Percentiles rank a stretch among this genome's conserved stretches.
Evolutionary conservation across 192 early-diverging fungal species (phyloP).

Genomic region (Nowakowskiella sp.): DNA sequence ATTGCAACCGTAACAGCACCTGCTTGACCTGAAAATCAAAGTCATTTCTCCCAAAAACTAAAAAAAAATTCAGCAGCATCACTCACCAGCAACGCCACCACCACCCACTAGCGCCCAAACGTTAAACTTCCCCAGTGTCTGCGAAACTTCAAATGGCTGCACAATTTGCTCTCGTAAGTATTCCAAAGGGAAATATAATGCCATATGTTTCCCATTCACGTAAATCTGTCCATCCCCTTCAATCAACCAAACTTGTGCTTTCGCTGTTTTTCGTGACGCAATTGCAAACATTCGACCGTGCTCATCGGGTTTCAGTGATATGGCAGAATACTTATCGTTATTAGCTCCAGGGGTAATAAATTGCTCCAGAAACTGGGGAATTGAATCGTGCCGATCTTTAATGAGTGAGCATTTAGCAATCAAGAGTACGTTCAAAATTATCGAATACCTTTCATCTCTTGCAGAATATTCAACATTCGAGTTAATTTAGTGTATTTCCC

Average conservation of each 20-base stretch:
- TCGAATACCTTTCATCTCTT: slow-evolving; percentile 20
- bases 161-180: slow-evolving; percentile 61
- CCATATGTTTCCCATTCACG: slow-evolving; percentile 70
- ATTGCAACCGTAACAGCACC: slow-evolving; percentile 77
- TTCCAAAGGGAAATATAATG: slow-evolving; percentile 64
- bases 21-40: slow-evolving; percentile 61
- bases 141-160: slow-evolving; percentile 62
- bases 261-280: slow-evolving; percentile 75
- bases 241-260: slow-evolving; percentile 66
- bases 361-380: neutral
- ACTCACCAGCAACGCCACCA: slow-evolving; percentile 65
- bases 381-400: too few relatives aligned
- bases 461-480: slow-evolving; percentile 37
- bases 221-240: slow-evolving; percentile 48
- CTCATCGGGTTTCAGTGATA: slow-evolving; percentile 42
- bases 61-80: neutral
- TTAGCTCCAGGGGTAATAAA: slow-evolving; percentile 7
- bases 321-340: neutral
- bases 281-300: slow-evolving; percentile 64
- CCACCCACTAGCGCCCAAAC: slow-evolving; percentile 75
- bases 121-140: slow-evolving; percentile 69
- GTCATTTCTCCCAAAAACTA: neutral
- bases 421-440: neutral
- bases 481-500: slow-evolving; percentile 25
- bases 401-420: too few relatives aligned